These are phyloP conservation scores for Populus trichocarpa DNA, from an alignment of 441 rosid species.

Conservation along the genomic window DNA sequence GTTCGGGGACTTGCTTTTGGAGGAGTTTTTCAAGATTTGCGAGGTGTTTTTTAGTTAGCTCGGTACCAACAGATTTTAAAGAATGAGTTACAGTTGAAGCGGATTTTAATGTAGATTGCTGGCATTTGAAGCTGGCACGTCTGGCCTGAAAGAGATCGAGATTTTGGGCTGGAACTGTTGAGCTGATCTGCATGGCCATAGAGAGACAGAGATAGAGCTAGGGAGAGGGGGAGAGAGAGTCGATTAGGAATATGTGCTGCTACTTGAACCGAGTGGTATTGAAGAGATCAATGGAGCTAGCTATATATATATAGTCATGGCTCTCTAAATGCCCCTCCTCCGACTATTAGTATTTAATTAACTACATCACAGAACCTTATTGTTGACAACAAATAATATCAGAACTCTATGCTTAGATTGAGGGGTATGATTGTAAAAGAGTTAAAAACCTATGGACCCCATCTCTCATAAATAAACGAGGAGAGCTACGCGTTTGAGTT, in stretches of 20 bases:
- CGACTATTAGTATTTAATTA: not conserved
- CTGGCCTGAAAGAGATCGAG: constrained; percentile 33
- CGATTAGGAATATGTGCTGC: not conserved
- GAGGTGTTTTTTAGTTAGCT: constrained; percentile 45
- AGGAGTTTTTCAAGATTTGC: constrained; percentile 69
- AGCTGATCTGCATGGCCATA: constrained; percentile 38
- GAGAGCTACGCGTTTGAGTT: not conserved
- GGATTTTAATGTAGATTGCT: constrained; percentile 36
- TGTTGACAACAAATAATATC: not conserved
- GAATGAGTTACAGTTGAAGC: not conserved
- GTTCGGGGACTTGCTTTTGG: constrained; percentile 28
- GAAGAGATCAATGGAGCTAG: not conserved
- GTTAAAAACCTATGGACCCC: not conserved
- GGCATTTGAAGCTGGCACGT: constrained; percentile 42
- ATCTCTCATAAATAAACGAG: not conserved
- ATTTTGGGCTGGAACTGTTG: constrained; percentile 42
- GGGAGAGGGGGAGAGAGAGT: not conserved
- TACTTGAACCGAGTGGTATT: constrained; percentile 6
- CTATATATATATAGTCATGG: constrained; percentile 22
- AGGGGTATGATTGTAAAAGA: not conserved
- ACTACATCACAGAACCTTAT: constrained; percentile 3
- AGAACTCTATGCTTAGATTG: no score
- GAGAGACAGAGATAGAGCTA: not conserved
- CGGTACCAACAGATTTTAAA: constrained; percentile 16
- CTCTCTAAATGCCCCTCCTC: constrained; percentile 11